These are phyloP conservation scores for Decorospora gaudefroyi DNA, from an alignment of 2,329 filamentous ascomycete genomes.

Conservation along the genomic window DNA sequence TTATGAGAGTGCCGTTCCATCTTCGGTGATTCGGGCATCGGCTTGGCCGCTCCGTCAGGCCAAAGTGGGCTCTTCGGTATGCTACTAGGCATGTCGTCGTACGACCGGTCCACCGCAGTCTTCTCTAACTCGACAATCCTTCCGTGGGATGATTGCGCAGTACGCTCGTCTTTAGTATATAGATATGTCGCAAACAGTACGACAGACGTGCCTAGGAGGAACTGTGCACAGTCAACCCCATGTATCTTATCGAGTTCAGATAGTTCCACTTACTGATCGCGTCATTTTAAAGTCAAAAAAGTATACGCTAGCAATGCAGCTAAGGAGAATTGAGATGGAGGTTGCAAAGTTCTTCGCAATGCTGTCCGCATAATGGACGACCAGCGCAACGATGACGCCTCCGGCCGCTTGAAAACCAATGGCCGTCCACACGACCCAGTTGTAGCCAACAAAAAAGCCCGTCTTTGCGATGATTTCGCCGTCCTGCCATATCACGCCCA, in stretches of 20 bases:
- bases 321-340: constrained; percentile 87
- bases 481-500: constrained; percentile 86
- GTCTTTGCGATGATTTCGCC: constrained; percentile 79
- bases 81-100: constrained; percentile 15
- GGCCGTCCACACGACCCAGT: constrained; percentile 85
- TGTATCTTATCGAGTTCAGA: not conserved
- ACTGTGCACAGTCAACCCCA: constrained; percentile 58
- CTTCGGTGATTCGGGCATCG: constrained; percentile 32
- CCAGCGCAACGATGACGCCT: constrained; percentile 80
- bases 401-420: constrained; percentile 82
- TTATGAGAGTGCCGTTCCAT: constrained; percentile 30
- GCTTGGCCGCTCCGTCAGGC: constrained; percentile 15
- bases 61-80: constrained; percentile 18
- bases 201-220: constrained; percentile 75
- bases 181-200: constrained; percentile 84
- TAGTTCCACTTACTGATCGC: constrained; percentile 35
- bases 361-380: constrained; percentile 82
- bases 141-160: constrained; percentile 61
- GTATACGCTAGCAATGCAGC: constrained; percentile 80
- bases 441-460: constrained; percentile 95
- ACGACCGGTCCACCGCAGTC: constrained; percentile 59
- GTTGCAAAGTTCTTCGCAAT: constrained; percentile 94
- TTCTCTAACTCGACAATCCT: constrained; percentile 78
- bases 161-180: constrained; percentile 70
- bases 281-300: constrained; percentile 83